Evolutionary conservation across 2,329 filamentous ascomycete species (phyloP), one percentile per base, ranked within the genome.

Genomic region (Exserohilum turcica): DNA sequence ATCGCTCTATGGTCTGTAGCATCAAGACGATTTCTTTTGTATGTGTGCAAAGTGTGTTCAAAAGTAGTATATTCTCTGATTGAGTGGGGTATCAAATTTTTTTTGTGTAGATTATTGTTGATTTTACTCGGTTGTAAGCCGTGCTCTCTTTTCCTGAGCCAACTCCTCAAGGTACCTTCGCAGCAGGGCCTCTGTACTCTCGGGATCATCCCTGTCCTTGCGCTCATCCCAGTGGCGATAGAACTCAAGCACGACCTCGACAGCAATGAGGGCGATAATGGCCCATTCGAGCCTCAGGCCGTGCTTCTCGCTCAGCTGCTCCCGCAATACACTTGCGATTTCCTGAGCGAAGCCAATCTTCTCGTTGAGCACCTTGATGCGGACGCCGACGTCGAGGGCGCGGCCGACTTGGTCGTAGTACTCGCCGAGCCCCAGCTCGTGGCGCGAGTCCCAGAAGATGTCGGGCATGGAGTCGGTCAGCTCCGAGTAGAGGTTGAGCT

Each of bases 341-440:
- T 97, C 93, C 68, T 94, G 90, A 1, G 93, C 94, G 73, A 99
- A 97, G 69, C 96, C 93, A 85, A 99, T 95, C 78, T 96, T 96
- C 77, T 96, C 91, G 73, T 99, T 99, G 63, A 97, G 77, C 15
- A 91, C 87, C 66, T 90, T 90, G 77, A 97, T 97, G 44, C 94
- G 84, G 21, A 94, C 90, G 29, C 90, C 90, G 19, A 97, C 92
- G 74, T 97, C 94, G 31, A 99, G 82, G 0, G 92, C 91, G 48
- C 88, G 86, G 35, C 93, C 92, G 35, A 97, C 91, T 74, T 94
- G 90, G 63, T 96, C 92, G 74, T 97, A 99, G 77, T 97, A 97
- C 27, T 88, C 89, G 74, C 97, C 94, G 2, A 99, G 82, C 0
- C 92, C 90, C 2, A 97, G 84, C 73, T 97, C 92, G 65, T 94